Conservation (phyloP, 1,284 basidiomycete genomes). For the Sphaerobolus stellatus region DNA sequence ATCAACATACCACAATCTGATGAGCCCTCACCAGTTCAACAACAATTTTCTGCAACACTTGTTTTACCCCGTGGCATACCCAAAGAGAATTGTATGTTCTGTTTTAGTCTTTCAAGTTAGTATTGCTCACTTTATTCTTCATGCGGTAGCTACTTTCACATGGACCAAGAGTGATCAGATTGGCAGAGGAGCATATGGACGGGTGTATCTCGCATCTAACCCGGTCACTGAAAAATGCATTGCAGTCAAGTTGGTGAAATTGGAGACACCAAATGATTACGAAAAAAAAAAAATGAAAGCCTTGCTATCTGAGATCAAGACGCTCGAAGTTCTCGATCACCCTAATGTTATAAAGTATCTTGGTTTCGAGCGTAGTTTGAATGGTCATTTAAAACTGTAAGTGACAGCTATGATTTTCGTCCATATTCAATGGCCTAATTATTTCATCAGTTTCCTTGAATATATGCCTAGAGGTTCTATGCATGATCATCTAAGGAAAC, state of each 20-base stretch:
- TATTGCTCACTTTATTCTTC: no score
- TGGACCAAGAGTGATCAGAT: slow-evolving; percentile 99
- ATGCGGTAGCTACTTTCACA: no score
- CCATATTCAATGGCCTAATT: slow-evolving; percentile 89
- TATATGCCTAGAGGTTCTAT: slow-evolving; percentile 99
- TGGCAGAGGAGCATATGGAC: slow-evolving; percentile 94
- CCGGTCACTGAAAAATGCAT: slow-evolving; percentile 90
- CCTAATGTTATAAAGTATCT: slow-evolving; percentile 98
- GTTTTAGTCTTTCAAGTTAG: no score
- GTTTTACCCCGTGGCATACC: no score
- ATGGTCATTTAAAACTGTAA: slow-evolving; percentile 2
- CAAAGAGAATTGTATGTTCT: no score
- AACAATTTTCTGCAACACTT: no score
- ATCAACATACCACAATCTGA: no score
- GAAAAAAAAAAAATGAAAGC: slow-evolving; percentile 96
- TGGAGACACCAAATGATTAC: slow-evolving; percentile 89
- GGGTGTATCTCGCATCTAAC: slow-evolving; percentile 97
- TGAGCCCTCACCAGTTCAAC: no score
- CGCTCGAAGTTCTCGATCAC: slow-evolving; percentile 93
- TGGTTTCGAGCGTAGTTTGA: slow-evolving; percentile 65
- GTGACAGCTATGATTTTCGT: slow-evolving; percentile 1
- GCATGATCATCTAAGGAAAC: slow-evolving; percentile 87
- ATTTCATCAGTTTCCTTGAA: slow-evolving; percentile 97
- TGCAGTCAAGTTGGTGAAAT: slow-evolving; percentile 99
- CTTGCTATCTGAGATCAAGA: slow-evolving; percentile 93